Evolutionary conservation across 164 flowering plant species (phyloP).

Genomic region (Piper betle): DNA sequence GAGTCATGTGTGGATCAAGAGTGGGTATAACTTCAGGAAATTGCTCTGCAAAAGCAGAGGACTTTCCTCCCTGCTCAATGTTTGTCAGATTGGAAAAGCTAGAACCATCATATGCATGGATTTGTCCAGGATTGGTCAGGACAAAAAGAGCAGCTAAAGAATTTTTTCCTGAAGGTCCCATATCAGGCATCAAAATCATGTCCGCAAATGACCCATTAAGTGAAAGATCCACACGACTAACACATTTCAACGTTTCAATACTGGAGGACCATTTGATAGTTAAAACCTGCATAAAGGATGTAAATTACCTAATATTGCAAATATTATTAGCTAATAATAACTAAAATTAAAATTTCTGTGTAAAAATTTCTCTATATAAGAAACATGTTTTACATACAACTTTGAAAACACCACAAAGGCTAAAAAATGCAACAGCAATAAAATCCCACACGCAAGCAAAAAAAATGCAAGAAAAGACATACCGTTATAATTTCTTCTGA

Average conservation of each 20-base stretch:
- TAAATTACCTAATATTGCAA: neutral
- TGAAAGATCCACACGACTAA: conserved; percentile 48
- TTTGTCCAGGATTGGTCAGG: conserved; percentile 73
- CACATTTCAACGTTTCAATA: conserved; percentile 45
- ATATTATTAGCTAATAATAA: too few relatives aligned
- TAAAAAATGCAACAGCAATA: neutral
- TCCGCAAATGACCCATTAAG: conserved; percentile 80
- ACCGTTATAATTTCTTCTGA: conserved; percentile 91
- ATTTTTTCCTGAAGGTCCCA: conserved; percentile 25
- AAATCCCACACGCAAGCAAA: too few relatives aligned
- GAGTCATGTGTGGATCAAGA: conserved; percentile 49
- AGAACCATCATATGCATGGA: conserved; percentile 42
- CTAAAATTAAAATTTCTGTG: too few relatives aligned
- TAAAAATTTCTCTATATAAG: neutral
- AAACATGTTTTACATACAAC: neutral
- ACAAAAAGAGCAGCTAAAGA: conserved; percentile 42
- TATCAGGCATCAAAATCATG: conserved; percentile 53
- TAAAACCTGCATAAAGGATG: conserved; percentile 38
- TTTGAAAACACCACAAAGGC: neutral
- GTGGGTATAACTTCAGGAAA: conserved; percentile 47
- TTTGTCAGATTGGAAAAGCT: conserved; percentile 25
- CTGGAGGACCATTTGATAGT: conserved; percentile 77
- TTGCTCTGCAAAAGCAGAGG: conserved; percentile 29
- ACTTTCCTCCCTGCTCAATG: conserved; percentile 26
- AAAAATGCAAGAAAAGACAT: conserved; percentile 5